Conservation (phyloP, 352 stramenopile species). For the Paralagenidium karlingii region DNA sequence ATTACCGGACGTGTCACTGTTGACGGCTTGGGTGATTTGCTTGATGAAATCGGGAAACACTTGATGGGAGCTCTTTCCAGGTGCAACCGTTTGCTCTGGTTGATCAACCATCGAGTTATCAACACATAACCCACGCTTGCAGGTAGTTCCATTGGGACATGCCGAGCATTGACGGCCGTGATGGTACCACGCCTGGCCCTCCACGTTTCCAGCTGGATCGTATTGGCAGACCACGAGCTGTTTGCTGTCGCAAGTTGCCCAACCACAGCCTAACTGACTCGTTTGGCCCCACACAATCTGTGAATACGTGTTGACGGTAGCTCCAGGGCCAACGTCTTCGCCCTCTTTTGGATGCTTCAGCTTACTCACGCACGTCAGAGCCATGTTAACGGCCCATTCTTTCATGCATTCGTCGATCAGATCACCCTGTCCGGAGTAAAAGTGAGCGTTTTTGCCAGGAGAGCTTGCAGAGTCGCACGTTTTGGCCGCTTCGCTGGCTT, state of each 20-base stretch:
- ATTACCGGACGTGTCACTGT: too few relatives aligned
- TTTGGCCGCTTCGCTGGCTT: slow-evolving; percentile 13
- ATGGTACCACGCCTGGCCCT: slow-evolving; percentile 27
- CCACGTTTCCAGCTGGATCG: slow-evolving; percentile 1
- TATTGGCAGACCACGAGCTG: slow-evolving; percentile 6
- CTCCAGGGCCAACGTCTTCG: slow-evolving; percentile 1
- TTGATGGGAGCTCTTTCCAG: too few relatives aligned
- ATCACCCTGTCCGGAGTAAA: too few relatives aligned
- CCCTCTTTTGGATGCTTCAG: not conserved
- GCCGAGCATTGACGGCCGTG: slow-evolving; percentile 27
- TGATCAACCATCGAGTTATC: too few relatives aligned
- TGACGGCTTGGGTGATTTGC: too few relatives aligned
- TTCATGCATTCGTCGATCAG: slow-evolving; percentile 7
- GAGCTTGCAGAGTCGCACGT: slow-evolving; percentile 19
- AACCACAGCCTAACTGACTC: slow-evolving; percentile 7
- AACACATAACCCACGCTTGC: slow-evolving; percentile 28
- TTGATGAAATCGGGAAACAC: too few relatives aligned
- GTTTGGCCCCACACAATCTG: slow-evolving; percentile 8
- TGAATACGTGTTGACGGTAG: slow-evolving; percentile 6
- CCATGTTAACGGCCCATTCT: slow-evolving; percentile 4
- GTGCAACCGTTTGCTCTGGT: too few relatives aligned
- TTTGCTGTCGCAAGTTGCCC: slow-evolving; percentile 1
- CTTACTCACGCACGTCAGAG: too few relatives aligned
- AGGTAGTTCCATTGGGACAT: slow-evolving; percentile 34
- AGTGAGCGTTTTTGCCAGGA: slow-evolving; percentile 31